Percentiles rank a stretch among this genome's conserved stretches.
Conservation (phyloP, 495 filamentous ascomycete genomes). For the Pseudevernia furfuracea region DNA sequence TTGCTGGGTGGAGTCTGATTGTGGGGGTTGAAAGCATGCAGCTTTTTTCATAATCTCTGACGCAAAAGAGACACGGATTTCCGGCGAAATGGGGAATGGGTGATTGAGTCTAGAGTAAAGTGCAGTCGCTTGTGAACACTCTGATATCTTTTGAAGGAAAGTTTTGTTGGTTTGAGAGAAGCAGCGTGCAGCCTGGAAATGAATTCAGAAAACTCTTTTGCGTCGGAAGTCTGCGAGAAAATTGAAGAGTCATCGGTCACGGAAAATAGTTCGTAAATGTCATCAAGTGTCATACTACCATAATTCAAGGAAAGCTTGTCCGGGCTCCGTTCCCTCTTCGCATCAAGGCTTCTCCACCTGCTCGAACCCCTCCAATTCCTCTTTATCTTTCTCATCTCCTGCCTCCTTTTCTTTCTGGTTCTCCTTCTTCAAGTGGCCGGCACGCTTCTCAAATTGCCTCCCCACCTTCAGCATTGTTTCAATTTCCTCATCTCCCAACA, state of each 20-base stretch:
- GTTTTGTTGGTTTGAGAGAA: neutral
- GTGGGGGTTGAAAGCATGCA: too few species aligned
- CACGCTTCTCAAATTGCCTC: conserved; percentile 19
- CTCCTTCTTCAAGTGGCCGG: conserved; percentile 10
- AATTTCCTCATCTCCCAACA: conserved; percentile 18
- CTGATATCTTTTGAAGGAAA: neutral
- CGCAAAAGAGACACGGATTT: too few species aligned
- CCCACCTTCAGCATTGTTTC: conserved; percentile 24
- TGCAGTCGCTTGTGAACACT: neutral
- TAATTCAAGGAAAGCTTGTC: neutral
- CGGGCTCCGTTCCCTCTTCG: neutral
- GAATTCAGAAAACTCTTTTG: neutral
- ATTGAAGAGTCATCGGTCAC: neutral
- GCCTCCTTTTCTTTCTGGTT: neutral
- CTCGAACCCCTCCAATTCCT: conserved; percentile 20
- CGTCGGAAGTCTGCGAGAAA: neutral
- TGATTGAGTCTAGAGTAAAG: neutral
- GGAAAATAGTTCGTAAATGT: neutral
- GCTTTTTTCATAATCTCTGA: too few species aligned
- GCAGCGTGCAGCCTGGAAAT: neutral
- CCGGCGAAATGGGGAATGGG: too few species aligned
- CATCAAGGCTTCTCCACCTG: conserved; percentile 14
- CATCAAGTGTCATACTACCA: neutral
- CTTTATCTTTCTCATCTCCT: neutral
- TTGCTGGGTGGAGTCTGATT: neutral